Evolutionary conservation across 495 filamentous ascomycete species (phyloP).

Genomic region (Niebla homalea): DNA sequence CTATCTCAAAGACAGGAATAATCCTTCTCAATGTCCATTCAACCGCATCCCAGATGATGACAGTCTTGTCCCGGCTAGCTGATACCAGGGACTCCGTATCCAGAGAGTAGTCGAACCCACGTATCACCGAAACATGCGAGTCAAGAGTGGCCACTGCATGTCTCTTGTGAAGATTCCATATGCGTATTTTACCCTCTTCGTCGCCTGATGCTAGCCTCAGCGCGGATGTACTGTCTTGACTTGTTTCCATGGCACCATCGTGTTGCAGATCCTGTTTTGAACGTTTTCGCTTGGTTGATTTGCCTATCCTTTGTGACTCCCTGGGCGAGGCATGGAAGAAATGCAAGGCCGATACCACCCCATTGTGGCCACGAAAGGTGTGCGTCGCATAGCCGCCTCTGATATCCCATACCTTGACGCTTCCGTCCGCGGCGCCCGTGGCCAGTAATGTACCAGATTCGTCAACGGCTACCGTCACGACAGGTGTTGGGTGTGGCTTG

Average conservation of each 20-base stretch:
- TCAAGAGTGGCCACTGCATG: slow-evolving; percentile 66
- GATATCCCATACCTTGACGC: slow-evolving; percentile 95
- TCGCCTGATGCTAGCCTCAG: slow-evolving; percentile 82
- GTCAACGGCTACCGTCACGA: slow-evolving; percentile 73
- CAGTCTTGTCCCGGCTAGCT: slow-evolving; percentile 89
- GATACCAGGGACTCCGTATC: slow-evolving; percentile 64
- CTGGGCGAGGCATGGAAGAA: slow-evolving; percentile 62
- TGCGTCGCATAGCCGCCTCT: slow-evolving; percentile 82
- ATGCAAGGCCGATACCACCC: slow-evolving; percentile 75
- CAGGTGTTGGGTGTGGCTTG: slow-evolving; percentile 82
- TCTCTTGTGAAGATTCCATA: slow-evolving; percentile 84
- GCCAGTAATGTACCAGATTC: slow-evolving; percentile 78
- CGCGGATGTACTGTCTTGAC: slow-evolving; percentile 30
- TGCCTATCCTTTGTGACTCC: slow-evolving; percentile 23
- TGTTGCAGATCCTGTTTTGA: slow-evolving; percentile 31
- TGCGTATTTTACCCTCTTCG: slow-evolving; percentile 80
- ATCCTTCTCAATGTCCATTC: slow-evolving; percentile 77
- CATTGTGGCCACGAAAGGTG: slow-evolving; percentile 83
- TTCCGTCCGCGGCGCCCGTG: slow-evolving; percentile 81
- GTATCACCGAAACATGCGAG: slow-evolving; percentile 85
- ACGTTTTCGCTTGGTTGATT: slow-evolving; percentile 31
- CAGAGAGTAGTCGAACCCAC: slow-evolving; percentile 64
- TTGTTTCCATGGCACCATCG: slow-evolving; percentile 30
- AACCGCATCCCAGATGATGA: slow-evolving; percentile 75
- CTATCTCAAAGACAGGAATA: slow-evolving; percentile 69